Evolutionary conservation across 2,329 filamentous ascomycete genomes (phyloP).

Genomic region (Aspergillus niger): DNA sequence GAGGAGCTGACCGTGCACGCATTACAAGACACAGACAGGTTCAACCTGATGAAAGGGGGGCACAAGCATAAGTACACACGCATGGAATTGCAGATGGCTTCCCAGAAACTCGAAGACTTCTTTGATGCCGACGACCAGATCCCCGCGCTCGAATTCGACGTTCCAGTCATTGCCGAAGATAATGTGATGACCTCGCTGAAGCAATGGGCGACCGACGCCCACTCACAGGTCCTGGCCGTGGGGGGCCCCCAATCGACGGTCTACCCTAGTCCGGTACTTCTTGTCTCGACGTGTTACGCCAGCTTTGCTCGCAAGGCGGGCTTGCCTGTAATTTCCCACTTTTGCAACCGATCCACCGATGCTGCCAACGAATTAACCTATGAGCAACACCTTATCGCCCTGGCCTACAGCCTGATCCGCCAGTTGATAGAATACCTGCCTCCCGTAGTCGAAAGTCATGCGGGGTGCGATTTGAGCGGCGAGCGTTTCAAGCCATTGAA

Average conservation of each 20-base stretch:
- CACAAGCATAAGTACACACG: slow-evolving; percentile 38
- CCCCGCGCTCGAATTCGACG: slow-evolving; percentile 30
- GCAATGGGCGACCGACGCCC: slow-evolving; percentile 36
- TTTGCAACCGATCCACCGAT: slow-evolving; percentile 33
- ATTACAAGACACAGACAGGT: slow-evolving; percentile 28
- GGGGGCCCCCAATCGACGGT: slow-evolving; percentile 31
- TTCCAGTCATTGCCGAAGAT: slow-evolving; percentile 30
- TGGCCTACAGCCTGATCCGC: slow-evolving; percentile 43
- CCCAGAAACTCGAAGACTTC: slow-evolving; percentile 38
- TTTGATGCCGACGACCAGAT: slow-evolving; percentile 41
- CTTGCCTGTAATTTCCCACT: slow-evolving; percentile 41
- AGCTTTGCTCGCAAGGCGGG: slow-evolving; percentile 32
- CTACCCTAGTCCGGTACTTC: slow-evolving; percentile 30
- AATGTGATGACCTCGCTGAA: slow-evolving; percentile 32
- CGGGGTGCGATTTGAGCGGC: slow-evolving; percentile 35
- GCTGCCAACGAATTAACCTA: slow-evolving; percentile 27
- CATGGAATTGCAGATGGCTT: slow-evolving; percentile 36
- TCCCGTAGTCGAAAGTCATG: slow-evolving; percentile 39
- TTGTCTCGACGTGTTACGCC: slow-evolving; percentile 39
- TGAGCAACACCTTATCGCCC: slow-evolving; percentile 37
- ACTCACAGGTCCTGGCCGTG: slow-evolving; percentile 38
- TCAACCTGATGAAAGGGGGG: slow-evolving; percentile 29
- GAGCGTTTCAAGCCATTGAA: slow-evolving; percentile 39
- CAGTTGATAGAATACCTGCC: slow-evolving; percentile 41
- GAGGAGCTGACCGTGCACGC: slow-evolving; percentile 18